Conservation (phyloP, 1,139 yeast species). For the Debaryomycetaceae sp. region DNA sequence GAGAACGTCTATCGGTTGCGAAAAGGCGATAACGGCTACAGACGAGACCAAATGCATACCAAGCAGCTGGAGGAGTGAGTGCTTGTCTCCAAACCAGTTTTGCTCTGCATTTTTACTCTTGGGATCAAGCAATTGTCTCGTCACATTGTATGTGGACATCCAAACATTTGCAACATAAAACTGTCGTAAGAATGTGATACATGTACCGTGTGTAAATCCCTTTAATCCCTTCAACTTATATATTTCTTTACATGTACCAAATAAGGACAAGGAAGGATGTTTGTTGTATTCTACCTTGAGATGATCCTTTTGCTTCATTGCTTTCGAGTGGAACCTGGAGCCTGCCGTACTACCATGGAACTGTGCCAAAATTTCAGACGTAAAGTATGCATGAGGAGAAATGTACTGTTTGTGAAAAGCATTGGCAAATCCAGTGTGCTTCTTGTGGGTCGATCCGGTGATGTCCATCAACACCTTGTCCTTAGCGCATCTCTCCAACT, state of each 20-base stretch:
- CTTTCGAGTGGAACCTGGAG: constrained; percentile 20
- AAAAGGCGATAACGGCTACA: constrained; percentile 65
- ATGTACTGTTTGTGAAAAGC: constrained; percentile 35
- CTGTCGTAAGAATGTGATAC: constrained; percentile 78
- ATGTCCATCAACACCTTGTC: constrained; percentile 21
- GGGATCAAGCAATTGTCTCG: constrained; percentile 68
- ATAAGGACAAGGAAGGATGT: constrained; percentile 53
- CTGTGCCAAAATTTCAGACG: constrained; percentile 33
- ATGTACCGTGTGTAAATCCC: constrained; percentile 80
- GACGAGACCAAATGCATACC: constrained; percentile 57
- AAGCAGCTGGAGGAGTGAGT: constrained; percentile 39
- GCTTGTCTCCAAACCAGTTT: constrained; percentile 49
- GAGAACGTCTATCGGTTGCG: constrained; percentile 90
- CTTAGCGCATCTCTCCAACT: constrained; percentile 21
- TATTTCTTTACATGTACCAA: constrained; percentile 60
- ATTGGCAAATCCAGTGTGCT: constrained; percentile 23
- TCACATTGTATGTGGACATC: constrained; percentile 76
- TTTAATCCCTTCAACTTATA: constrained; percentile 69
- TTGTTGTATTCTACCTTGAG: constrained; percentile 42
- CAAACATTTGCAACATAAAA: constrained; percentile 76
- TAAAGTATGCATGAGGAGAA: constrained; percentile 44
- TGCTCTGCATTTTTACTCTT: constrained; percentile 38
- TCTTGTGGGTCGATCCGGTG: constrained; percentile 24
- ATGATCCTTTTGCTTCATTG: constrained; percentile 16
- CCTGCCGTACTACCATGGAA: constrained; percentile 20